Base-by-base conservation (phyloP, 140 eudicot genomes). In the Bidens hawaiensis region DNA sequence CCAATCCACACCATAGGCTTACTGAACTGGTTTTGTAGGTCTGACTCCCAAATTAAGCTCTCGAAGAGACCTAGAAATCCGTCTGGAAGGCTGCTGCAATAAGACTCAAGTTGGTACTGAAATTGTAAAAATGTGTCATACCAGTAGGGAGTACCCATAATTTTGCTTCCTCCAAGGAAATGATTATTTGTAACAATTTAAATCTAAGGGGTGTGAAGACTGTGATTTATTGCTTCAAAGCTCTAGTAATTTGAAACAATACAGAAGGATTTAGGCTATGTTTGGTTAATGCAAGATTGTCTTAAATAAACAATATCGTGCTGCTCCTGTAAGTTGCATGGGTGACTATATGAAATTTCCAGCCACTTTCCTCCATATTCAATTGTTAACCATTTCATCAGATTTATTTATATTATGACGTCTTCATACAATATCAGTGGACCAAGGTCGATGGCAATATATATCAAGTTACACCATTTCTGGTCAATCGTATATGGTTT, bases 1-100 rank as follows among this genome's bases (percentile, higher is more conserved):
- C 64, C 64, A 31, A 57, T 57, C 64, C 64, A 57, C 3, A 8
- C 1, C 64, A 57, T 57, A 30, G 64, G 64, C 11, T 57, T 17
- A 3, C 64, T 26, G 57, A 50, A 50, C 31, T 11, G 1, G 11
- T 34, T 36, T 36, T 59, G 65, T 2, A 33, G 31, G 0, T 17
- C 28, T 18, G 48, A 59, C 45, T 34, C 4, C 11, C 4, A 33
- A 0, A 18, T 4, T 34, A 59, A 18, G 4, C 0, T 17, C 16
- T 1, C 1, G 51, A 60, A 19, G 51, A 24, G 2, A 38, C 4
- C 24, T 13, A 22, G 22, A 60, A 38, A 13, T 4, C 10, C 2
- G 17, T 21, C 21, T 13, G 51, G 21, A 60, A 60, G 36, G 50
- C 14, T 7, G 21, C 6, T 38, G 51, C 66, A 60, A 34, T 34